Base-by-base conservation (phyloP, 768 basidiomycete genomes). In the Tylopilus balloui region DNA sequence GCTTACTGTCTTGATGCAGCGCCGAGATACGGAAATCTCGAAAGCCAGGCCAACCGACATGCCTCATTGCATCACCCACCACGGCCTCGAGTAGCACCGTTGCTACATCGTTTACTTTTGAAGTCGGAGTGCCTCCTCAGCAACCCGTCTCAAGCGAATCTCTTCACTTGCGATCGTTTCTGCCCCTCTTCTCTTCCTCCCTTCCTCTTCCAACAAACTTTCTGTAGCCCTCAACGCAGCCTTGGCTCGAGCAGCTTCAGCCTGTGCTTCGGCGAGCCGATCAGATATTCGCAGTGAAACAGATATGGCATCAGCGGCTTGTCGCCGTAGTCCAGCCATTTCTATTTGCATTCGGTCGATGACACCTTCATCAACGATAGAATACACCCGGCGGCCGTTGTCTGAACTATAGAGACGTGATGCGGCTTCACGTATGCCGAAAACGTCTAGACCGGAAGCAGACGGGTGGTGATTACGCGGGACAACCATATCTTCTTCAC, bases 261-360 rank as follows among this genome's bases (percentile, higher is more conserved):
- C 70, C 53, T 86, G 79, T 9, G 78, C 80, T 51, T 81, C 78
- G 9, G 78, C 71, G n/a, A 90, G 73, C 59, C 88, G 82, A 60
- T 86, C 84, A 15, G 85, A 78, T 52, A 90, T 73, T 49, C 79
- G 73, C 45, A 81, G 66, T 3, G 84, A 84, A 24, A 80, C 73
- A 6, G 79, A 79, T 48, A 83, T 76, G 6, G 85, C 83, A 53
- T 88, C 83, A 19, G 83, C 75, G 15, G 84, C 78, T 61, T 86
- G 83, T 47, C 79, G 76, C 40, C 83, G 78, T 47, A 89, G 70
- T 32, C 65, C 75, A 9, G 74, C 76, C 61, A 87, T 75, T 67
- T 90, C 86, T 57, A 77, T 74, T 59, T 81, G 77, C 69, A 88
- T 74, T 37, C 76, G 78, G 47, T 86, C 83, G 46, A 88, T 67